Base-by-base conservation (phyloP, 768 basidiomycete species). In the Mycena polygramma region DNA sequence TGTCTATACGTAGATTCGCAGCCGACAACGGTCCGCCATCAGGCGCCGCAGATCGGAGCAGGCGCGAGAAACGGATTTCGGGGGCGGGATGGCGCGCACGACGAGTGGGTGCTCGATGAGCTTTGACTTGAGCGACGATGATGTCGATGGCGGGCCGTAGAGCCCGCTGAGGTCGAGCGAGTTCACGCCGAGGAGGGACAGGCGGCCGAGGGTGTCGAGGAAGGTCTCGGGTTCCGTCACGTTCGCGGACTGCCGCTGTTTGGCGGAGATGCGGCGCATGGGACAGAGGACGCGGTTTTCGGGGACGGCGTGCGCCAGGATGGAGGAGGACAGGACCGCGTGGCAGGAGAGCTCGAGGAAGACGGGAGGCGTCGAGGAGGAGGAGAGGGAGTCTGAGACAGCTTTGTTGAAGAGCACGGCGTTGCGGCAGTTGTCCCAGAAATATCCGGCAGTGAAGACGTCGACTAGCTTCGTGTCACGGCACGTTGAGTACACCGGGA, bases 281-380 rank as follows among this genome's bases (percentile, higher is more conserved):
- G 67, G 67, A 22, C 67, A 68, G 9, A 68, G 24, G 20, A 68
- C 59, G 2, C 35, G 36, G 6, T 2, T 41, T 7, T 54, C 60
- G 6, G 53, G 35, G 14, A 68, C 45, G 7, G 26, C 53, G 2
- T 30, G 45, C 24, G 43, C 30, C 19, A 55, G 19, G n/a, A 68
- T 62, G 14, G 43, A 62, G 0, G 67, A 61, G 3, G 67, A 54
- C 2, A 68, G 15, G 0, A 68, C 67, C 0, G 67, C 41, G 39
- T 68, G 60, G 45, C 67, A 68, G 7, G 59, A 61, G 22, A 68
- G 22, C 39, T 68, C 67, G 22, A 68, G 17, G 35, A 68, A 68
- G 15, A 62, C 13, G 3, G 53, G 59, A 39, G 59, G 45, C 26
- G 58, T 54, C 8, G 36, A 10, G 13, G 17, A 49, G 1, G 55